phyloP scores from a whole-genome alignment of 176 grass and related monocot genomes.

The Oryza officinalis region DNA sequence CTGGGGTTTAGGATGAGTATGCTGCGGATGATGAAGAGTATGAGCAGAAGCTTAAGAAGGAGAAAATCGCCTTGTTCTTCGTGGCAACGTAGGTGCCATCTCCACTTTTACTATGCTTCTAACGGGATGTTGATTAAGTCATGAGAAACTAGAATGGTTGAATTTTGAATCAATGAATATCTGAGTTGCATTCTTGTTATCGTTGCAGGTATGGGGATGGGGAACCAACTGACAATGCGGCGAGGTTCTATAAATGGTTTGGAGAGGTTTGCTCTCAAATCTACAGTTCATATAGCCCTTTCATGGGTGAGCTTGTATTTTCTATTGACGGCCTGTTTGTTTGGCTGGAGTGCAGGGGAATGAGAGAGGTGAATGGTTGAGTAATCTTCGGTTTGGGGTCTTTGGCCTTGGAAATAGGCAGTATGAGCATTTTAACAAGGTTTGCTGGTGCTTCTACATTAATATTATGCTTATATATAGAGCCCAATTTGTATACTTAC shows the following conservation, averaged over 20 bases:
- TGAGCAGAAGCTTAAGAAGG: constrained; percentile 88
- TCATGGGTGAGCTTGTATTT: not conserved
- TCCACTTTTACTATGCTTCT: not conserved
- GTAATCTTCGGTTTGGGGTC: constrained; percentile 59
- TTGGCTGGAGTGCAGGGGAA: constrained; percentile 39
- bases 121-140: not conserved
- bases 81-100: constrained; percentile 71
- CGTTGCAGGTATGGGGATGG: constrained; percentile 80
- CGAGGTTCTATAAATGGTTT: constrained; percentile 90
- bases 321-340: not conserved
- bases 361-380: constrained; percentile 66
- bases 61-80: constrained; percentile 77
- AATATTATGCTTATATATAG: not conserved
- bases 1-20: constrained; percentile 68
- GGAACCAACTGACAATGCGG: constrained; percentile 85
- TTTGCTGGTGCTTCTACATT: constrained; percentile 28
- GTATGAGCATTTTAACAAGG: constrained; percentile 99
- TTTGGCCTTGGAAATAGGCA: constrained; percentile 85
- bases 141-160: not conserved
- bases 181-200: not conserved
- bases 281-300: not conserved
- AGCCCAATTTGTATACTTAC: not conserved
- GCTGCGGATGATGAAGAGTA: constrained; percentile 76
- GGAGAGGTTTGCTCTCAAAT: constrained; percentile 39
- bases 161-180: not conserved